Conservation (phyloP, 148 eudicot species). For the Camellia lanceoleosa region DNA sequence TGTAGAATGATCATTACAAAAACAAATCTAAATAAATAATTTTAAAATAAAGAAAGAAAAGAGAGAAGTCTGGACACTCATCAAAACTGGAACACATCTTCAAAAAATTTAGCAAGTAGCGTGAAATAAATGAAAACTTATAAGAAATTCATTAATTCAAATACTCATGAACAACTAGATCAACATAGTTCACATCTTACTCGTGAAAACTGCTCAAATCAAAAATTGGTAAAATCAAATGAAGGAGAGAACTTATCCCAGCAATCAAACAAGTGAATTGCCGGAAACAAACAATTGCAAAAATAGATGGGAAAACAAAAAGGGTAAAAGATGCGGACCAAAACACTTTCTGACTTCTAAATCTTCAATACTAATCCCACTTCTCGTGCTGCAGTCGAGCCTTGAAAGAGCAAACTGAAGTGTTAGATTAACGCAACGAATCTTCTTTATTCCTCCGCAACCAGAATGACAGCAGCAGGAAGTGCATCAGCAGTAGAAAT, state of each 20-base stretch:
- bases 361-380: neutral
- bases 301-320: neutral
- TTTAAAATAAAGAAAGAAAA: too few species aligned
- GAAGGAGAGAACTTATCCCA: neutral
- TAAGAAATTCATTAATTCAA: neutral
- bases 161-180: neutral
- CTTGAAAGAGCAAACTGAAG: neutral
- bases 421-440: neutral
- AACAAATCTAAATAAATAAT: too few species aligned
- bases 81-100: too few species aligned
- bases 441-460: constrained; percentile 19
- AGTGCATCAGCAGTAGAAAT: neutral
- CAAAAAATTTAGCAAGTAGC: too few species aligned
- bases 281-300: neutral
- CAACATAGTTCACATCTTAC: neutral
- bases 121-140: neutral
- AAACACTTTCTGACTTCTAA: neutral
- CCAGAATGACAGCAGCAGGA: neutral
- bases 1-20: too few species aligned
- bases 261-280: neutral
- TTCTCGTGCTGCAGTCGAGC: neutral
- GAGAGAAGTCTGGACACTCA: too few species aligned
- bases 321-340: neutral
- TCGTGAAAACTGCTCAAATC: neutral
- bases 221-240: neutral